Evolutionary conservation across 1,284 basidiomycete genomes (phyloP).

Genomic region (Boletus sp.): DNA sequence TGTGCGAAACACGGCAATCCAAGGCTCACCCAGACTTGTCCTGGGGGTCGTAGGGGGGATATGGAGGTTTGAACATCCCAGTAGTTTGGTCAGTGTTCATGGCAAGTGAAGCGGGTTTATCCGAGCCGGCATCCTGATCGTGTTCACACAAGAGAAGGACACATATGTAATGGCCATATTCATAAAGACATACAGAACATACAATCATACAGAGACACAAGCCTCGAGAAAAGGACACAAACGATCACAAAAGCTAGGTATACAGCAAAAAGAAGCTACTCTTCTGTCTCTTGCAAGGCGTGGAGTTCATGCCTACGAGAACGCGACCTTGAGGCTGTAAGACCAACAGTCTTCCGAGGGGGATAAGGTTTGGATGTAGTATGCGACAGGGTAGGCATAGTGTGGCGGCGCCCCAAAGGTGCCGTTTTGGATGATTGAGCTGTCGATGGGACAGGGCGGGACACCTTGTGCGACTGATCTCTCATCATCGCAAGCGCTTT

Average conservation of each 20-base stretch:
- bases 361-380: background rate
- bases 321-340: background rate
- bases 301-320: constrained; percentile 10
- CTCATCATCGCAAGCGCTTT: constrained; percentile 3
- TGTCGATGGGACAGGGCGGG: background rate
- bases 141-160: too few species aligned
- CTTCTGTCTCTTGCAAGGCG: constrained; percentile 14
- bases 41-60: constrained; percentile 67
- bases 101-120: background rate
- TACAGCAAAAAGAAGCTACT: constrained; percentile 5
- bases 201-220: constrained; percentile 13
- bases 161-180: constrained; percentile 11
- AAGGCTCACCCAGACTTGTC: constrained; percentile 58
- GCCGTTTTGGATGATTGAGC: constrained; percentile 1
- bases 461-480: constrained; percentile 1
- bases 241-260: background rate
- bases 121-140: too few species aligned
- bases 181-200: background rate
- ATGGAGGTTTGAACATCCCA: constrained; percentile 52
- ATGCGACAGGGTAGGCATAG: constrained; percentile 20
- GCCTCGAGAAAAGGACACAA: background rate
- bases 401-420: constrained; percentile 20
- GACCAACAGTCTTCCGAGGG: background rate
- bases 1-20: background rate
- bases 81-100: too few species aligned